These are phyloP conservation scores for Rhizophlyctis rosea DNA, from an alignment of 192 early-diverging fungal genomes.

Conservation along the genomic window DNA sequence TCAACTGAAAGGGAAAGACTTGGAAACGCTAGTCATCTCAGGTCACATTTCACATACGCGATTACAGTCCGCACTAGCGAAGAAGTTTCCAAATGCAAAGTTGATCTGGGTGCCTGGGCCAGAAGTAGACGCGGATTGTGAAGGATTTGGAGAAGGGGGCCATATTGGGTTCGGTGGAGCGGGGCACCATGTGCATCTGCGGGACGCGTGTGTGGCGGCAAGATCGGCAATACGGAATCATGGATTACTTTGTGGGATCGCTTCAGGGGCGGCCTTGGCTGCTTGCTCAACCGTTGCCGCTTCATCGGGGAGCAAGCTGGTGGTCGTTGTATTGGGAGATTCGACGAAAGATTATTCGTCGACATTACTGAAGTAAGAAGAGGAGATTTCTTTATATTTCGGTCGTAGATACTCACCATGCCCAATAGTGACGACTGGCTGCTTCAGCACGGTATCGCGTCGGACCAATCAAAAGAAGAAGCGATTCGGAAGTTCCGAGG, in stretches of 20 bases:
- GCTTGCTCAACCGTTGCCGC: background rate
- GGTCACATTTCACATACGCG: too few relatives aligned
- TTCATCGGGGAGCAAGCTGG: background rate
- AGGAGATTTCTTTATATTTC: background rate
- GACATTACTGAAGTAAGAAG: background rate
- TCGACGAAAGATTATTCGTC: background rate
- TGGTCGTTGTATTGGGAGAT: constrained; percentile 1
- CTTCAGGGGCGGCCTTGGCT: background rate
- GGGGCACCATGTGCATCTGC: too few relatives aligned
- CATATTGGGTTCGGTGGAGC: too few relatives aligned
- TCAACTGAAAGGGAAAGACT: too few relatives aligned
- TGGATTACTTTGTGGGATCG: background rate
- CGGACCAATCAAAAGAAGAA: constrained; percentile 53
- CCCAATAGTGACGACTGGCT: constrained; percentile 58
- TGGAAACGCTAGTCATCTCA: too few relatives aligned
- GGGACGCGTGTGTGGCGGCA: background rate
- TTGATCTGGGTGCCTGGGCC: too few relatives aligned
- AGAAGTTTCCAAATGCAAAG: too few relatives aligned
- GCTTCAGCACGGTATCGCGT: constrained; percentile 70
- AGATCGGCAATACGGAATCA: background rate
- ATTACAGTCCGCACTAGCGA: too few relatives aligned
- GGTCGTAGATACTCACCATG: background rate
- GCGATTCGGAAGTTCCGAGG: constrained; percentile 71
- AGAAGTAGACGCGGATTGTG: too few relatives aligned
- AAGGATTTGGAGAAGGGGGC: too few relatives aligned